Evolutionary conservation across 1,284 basidiomycete species (phyloP).

Genomic region (Mycocalia duriaeana): DNA sequence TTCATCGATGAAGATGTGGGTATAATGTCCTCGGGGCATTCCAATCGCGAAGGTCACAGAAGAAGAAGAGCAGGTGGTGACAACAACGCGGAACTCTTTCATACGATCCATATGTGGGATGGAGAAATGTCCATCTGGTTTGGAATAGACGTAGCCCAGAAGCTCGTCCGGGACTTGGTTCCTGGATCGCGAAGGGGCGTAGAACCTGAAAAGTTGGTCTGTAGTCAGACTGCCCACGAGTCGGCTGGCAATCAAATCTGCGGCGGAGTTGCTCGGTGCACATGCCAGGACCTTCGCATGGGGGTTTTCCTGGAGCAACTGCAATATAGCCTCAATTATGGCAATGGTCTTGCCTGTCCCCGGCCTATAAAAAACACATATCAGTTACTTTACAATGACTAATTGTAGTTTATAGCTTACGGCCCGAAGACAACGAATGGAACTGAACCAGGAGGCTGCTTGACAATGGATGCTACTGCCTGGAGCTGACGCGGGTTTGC

Average conservation of each 20-base stretch:
- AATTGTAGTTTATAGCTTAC: too few relatives aligned
- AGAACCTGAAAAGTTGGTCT: conserved; percentile 40
- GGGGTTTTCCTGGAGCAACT: conserved; percentile 31
- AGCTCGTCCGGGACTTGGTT: conserved; percentile 26
- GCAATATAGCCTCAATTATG: conserved; percentile 44
- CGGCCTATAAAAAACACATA: conserved; percentile 32
- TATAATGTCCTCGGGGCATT: conserved; percentile 47
- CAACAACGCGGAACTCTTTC: conserved; percentile 39
- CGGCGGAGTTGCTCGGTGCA: conserved; percentile 55
- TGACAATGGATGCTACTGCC: conserved; percentile 43
- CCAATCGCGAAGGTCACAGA: conserved; percentile 42
- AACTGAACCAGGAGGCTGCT: conserved; percentile 38
- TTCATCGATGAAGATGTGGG: conserved; percentile 59
- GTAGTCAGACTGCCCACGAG: conserved; percentile 29
- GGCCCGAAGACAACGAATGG: conserved; percentile 55
- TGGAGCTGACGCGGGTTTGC: too few relatives aligned
- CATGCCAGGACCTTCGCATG: conserved; percentile 37
- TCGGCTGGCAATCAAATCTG: conserved; percentile 43
- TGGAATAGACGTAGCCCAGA: conserved; percentile 31
- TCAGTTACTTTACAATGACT: too few relatives aligned
- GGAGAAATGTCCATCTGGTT: conserved; percentile 36
- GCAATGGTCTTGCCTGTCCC: conserved; percentile 53
- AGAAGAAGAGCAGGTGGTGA: conserved; percentile 50
- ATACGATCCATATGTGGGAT: conserved; percentile 33
- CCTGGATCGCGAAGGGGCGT: conserved; percentile 36